Percentiles rank a stretch among this genome's conserved stretches.
phyloP scores from a whole-genome alignment of 495 filamentous ascomycete species.

The Physcia stellaris region DNA sequence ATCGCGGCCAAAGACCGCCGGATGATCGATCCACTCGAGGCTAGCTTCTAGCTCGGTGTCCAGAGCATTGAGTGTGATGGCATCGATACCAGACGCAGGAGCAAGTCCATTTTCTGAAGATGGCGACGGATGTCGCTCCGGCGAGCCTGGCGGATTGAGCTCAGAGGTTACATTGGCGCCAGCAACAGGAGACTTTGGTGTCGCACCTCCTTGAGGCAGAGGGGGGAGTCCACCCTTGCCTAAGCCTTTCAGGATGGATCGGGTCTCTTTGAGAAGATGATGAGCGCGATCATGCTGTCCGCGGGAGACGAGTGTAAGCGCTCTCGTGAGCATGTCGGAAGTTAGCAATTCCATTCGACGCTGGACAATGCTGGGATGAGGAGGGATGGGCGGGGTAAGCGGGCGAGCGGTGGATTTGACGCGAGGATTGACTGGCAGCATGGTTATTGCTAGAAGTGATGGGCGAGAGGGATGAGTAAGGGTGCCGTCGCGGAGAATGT shows the following conservation, averaged over 20 bases:
- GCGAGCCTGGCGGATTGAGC: conserved; percentile 20
- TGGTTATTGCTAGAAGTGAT: conserved; percentile 92
- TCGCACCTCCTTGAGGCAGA: conserved; percentile 45
- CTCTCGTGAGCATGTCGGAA: conserved; percentile 93
- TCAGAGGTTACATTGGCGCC: conserved; percentile 18
- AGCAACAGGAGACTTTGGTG: conserved; percentile 14
- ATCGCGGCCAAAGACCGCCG: conserved; percentile 89
- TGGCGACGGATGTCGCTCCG: conserved; percentile 36
- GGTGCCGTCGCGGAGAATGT: conserved; percentile 84
- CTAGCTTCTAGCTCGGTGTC: conserved; percentile 81
- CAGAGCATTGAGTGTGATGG: conserved; percentile 68
- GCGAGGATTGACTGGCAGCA: conserved; percentile 65
- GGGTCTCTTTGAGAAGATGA: conserved; percentile 81
- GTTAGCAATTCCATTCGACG: conserved; percentile 95
- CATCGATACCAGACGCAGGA: conserved; percentile 32
- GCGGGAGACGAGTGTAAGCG: conserved; percentile 78
- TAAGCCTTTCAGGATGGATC: conserved; percentile 88
- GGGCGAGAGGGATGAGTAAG: conserved; percentile 78
- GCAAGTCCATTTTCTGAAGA: conserved; percentile 32
- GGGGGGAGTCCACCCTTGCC: conserved; percentile 92
- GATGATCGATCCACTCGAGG: conserved; percentile 99
- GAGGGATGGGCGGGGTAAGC: conserved; percentile 74
- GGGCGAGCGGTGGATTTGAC: conserved; percentile 46
- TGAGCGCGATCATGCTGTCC: conserved; percentile 89
- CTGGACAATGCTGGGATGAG: conserved; percentile 90